These are phyloP conservation scores for Lathyrus tuberosus DNA, from an alignment of 306 rosid species.

Conservation along the genomic window DNA sequence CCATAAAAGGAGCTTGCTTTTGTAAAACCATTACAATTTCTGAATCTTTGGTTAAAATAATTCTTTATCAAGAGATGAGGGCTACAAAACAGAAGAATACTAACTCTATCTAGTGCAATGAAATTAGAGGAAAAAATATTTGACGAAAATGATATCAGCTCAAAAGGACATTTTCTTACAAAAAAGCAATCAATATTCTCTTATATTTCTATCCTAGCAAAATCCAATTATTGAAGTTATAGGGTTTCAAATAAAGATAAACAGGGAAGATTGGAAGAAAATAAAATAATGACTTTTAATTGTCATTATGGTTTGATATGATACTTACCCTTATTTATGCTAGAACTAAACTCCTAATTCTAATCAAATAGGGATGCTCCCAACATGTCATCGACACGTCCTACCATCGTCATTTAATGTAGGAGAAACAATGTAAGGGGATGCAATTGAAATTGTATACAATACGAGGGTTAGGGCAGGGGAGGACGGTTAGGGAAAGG, in stretches of 20 bases:
- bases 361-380: not conserved
- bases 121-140: not conserved
- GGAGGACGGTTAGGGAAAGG: not conserved
- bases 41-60: not conserved
- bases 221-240: not conserved
- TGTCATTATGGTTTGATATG: not conserved
- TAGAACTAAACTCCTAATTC: constrained; percentile 1
- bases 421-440: not conserved
- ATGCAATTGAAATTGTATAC: not conserved
- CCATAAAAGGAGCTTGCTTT: not conserved
- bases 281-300: not conserved
- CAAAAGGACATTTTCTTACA: not conserved
- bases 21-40: not conserved
- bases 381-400: not conserved
- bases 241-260: not conserved
- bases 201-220: not conserved
- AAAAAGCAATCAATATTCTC: not conserved
- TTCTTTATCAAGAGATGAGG: not conserved
- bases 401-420: not conserved
- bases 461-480: not conserved
- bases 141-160: not conserved
- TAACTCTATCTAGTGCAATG: not conserved
- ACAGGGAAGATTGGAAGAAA: not conserved
- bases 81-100: not conserved
- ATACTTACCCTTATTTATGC: not conserved